Conservation (phyloP, 352 stramenopile species). For the Globisporangium nunn region DNA sequence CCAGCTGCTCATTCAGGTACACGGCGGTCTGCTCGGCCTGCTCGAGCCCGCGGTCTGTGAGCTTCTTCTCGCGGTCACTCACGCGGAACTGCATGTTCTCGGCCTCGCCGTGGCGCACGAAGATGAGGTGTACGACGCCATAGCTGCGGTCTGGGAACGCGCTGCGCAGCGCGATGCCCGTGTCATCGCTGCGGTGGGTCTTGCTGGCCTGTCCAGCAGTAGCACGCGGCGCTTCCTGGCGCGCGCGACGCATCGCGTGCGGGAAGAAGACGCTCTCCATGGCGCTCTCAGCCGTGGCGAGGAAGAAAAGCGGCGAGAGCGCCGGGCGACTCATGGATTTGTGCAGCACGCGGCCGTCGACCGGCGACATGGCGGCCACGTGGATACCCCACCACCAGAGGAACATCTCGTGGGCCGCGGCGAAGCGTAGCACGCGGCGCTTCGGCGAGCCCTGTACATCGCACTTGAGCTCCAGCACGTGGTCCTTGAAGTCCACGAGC, state of each 20-base stretch:
- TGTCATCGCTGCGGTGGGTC: not conserved
- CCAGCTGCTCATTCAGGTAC: conserved; percentile 42
- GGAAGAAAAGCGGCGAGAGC: conserved; percentile 39
- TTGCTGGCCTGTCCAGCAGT: not conserved
- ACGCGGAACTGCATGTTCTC: conserved; percentile 85
- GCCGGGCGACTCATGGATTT: conserved; percentile 37
- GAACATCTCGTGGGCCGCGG: conserved; percentile 53
- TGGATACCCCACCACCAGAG: conserved; percentile 77
- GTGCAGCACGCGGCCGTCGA: conserved; percentile 38
- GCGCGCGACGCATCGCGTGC: conserved; percentile 19
- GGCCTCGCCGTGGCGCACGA: conserved; percentile 70
- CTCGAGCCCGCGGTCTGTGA: conserved; percentile 51
- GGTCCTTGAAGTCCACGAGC: conserved; percentile 46
- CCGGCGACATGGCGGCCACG: conserved; percentile 36
- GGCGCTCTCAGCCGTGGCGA: conserved; percentile 34
- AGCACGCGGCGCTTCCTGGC: not conserved
- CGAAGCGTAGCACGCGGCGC: conserved; percentile 35
- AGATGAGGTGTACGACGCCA: conserved; percentile 53
- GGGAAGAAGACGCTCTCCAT: conserved; percentile 63
- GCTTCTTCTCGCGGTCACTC: conserved; percentile 59
- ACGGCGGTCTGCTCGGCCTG: conserved; percentile 48
- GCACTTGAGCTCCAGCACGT: conserved; percentile 51
- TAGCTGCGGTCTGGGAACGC: conserved; percentile 8
- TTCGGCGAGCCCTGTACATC: conserved; percentile 43
- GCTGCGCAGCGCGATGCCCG: conserved; percentile 1